Conservation (phyloP, 2,329 filamentous ascomycete genomes). For the Hypoxylon sp. region DNA sequence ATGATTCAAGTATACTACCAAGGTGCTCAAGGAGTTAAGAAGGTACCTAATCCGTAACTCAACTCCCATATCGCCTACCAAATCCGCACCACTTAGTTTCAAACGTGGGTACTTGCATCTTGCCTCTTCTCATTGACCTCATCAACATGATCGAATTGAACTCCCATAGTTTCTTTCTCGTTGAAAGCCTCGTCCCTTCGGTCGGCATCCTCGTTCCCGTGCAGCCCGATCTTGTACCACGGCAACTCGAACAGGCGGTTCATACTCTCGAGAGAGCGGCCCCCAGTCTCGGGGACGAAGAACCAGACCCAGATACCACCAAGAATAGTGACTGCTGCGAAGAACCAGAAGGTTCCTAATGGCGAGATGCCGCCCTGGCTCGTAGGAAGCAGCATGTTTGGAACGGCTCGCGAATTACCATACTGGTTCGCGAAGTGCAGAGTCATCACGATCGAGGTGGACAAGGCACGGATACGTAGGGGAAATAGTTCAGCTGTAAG, state of each 20-base stretch:
- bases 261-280: conserved; percentile 77
- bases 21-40: background rate
- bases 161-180: conserved; percentile 62
- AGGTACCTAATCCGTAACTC: background rate
- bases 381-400: conserved; percentile 76
- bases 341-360: conserved; percentile 84
- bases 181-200: conserved; percentile 59
- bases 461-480: conserved; percentile 78
- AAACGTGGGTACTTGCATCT: conserved; percentile 27
- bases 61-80: background rate
- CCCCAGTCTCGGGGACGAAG: conserved; percentile 80
- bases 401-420: conserved; percentile 81
- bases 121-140: conserved; percentile 25
- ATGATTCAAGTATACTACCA: background rate
- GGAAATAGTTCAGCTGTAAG: conserved; percentile 85
- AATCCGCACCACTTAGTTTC: background rate
- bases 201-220: conserved; percentile 68
- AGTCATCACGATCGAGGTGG: conserved; percentile 81
- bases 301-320: conserved; percentile 80
- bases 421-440: conserved; percentile 86
- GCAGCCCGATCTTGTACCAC: conserved; percentile 80
- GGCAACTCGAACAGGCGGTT: conserved; percentile 79
- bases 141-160: conserved; percentile 58
- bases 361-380: conserved; percentile 65
- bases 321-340: conserved; percentile 76